Evolutionary conservation across 1,139 yeast species (phyloP).

Genomic region (Suhomyces bolitotheri): DNA sequence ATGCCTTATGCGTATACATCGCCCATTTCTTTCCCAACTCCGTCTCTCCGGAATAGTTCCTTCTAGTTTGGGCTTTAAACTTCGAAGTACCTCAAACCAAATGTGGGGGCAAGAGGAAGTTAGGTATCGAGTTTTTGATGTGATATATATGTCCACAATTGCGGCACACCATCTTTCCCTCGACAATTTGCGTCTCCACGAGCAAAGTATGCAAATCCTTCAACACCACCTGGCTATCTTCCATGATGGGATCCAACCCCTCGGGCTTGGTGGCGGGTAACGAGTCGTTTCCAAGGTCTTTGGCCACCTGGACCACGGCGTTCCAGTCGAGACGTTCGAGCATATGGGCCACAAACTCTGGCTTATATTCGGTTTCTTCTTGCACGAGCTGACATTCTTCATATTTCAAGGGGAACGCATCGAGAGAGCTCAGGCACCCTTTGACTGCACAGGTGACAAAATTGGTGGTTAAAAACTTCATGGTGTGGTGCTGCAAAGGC

Average conservation of each 20-base stretch:
- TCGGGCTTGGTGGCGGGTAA: conserved; percentile 71
- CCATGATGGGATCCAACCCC: conserved; percentile 51
- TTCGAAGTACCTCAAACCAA: too few species aligned
- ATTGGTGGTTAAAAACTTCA: conserved; percentile 94
- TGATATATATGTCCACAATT: conserved; percentile 86
- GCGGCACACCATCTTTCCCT: conserved; percentile 86
- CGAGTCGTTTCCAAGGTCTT: conserved; percentile 67
- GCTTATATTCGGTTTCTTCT: conserved; percentile 80
- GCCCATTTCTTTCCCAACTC: too few species aligned
- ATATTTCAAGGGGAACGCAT: conserved; percentile 79
- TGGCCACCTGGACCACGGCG: conserved; percentile 75
- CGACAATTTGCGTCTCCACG: conserved; percentile 79
- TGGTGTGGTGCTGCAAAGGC: conserved; percentile 23
- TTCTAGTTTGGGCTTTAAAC: background rate
- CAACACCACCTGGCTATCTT: conserved; percentile 62
- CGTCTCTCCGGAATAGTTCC: conserved; percentile 1
- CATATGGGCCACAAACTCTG: conserved; percentile 76
- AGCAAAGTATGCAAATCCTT: conserved; percentile 76
- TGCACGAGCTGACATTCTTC: conserved; percentile 71
- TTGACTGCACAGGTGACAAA: conserved; percentile 93
- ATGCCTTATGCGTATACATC: too few species aligned
- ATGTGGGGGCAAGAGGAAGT: conserved; percentile 92
- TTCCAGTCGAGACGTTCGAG: conserved; percentile 86
- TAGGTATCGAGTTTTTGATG: conserved; percentile 92
- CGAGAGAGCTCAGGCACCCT: conserved; percentile 69